These are phyloP conservation scores for Melanomma pulvis-pyrius DNA, from an alignment of 495 filamentous ascomycete species.

Conservation along the genomic window DNA sequence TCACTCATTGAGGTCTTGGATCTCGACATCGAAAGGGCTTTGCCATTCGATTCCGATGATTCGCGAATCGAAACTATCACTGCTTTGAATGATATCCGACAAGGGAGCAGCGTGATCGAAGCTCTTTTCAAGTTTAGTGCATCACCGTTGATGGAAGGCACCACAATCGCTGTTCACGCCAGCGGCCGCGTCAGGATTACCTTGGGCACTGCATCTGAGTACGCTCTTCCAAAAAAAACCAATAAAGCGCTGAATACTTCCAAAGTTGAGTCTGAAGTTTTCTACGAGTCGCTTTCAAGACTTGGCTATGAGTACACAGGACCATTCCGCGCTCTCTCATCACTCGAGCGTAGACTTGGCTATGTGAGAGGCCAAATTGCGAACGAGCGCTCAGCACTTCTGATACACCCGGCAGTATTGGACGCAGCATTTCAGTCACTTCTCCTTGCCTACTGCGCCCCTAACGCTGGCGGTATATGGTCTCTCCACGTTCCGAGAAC, in stretches of 20 bases:
- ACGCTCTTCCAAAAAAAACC: neutral
- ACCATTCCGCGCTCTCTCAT: neutral
- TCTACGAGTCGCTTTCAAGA: neutral
- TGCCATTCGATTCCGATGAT: too few relatives aligned
- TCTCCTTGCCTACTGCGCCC: neutral
- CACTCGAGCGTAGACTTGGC: neutral
- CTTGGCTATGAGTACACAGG: neutral
- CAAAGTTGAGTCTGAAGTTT: neutral
- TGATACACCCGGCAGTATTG: neutral
- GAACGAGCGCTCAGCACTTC: neutral
- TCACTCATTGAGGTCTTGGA: too few relatives aligned
- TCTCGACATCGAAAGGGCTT: too few relatives aligned
- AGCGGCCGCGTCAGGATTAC: too few relatives aligned
- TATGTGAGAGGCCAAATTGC: neutral
- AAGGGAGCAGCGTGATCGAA: too few relatives aligned
- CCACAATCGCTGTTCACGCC: too few relatives aligned
- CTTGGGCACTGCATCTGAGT: too few relatives aligned
- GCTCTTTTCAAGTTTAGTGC: too few relatives aligned
- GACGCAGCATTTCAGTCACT: neutral
- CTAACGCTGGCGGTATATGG: neutral
- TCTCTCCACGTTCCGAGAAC: neutral
- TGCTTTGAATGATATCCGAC: too few relatives aligned
- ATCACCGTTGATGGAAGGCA: too few relatives aligned
- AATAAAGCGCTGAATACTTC: neutral
- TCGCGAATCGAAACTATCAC: too few relatives aligned